phyloP scores from a whole-genome alignment of 768 basidiomycete genomes.

The Infundibulicybe gibba region DNA sequence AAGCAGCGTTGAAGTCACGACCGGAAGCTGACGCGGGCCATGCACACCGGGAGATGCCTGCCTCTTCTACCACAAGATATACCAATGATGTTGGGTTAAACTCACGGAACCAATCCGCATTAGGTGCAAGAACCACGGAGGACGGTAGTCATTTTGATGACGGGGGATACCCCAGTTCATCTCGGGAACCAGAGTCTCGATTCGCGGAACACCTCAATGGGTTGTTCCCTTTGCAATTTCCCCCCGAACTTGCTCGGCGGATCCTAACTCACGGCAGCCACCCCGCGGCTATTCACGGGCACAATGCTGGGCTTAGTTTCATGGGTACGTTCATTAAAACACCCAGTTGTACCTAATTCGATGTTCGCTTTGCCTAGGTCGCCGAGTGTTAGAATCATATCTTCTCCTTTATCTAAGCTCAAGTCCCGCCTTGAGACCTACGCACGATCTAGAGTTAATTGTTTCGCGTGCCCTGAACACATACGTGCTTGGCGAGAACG shows the following conservation, averaged over 20 bases:
- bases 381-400: slow-evolving; percentile 75
- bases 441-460: slow-evolving; percentile 58
- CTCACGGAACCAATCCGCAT: not conserved
- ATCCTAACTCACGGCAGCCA: slow-evolving; percentile 80
- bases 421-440: slow-evolving; percentile 37
- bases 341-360: no score
- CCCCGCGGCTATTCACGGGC: slow-evolving; percentile 58
- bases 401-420: slow-evolving; percentile 69
- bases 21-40: slow-evolving; percentile 2
- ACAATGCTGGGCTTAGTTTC: slow-evolving; percentile 71
- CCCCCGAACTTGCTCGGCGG: slow-evolving; percentile 65
- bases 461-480: slow-evolving; percentile 59
- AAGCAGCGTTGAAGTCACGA: slow-evolving; percentile 20
- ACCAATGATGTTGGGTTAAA: not conserved
- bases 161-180: slow-evolving; percentile 9
- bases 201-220: slow-evolving; percentile 56
- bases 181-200: slow-evolving; percentile 14
- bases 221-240: slow-evolving; percentile 69
- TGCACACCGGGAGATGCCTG: slow-evolving; percentile 5
- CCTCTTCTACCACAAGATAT: not conserved
- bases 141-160: slow-evolving; percentile 2
- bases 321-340: slow-evolving; percentile 47
- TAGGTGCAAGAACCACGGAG: slow-evolving; percentile 2
- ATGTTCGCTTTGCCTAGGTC: slow-evolving; percentile 38
- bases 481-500: slow-evolving; percentile 66